A percentile compares a stretch with the other conserved stretches of the same genome.
phyloP scores from a whole-genome alignment of 2,329 filamentous ascomycete genomes.

The Alternaria sp. region DNA sequence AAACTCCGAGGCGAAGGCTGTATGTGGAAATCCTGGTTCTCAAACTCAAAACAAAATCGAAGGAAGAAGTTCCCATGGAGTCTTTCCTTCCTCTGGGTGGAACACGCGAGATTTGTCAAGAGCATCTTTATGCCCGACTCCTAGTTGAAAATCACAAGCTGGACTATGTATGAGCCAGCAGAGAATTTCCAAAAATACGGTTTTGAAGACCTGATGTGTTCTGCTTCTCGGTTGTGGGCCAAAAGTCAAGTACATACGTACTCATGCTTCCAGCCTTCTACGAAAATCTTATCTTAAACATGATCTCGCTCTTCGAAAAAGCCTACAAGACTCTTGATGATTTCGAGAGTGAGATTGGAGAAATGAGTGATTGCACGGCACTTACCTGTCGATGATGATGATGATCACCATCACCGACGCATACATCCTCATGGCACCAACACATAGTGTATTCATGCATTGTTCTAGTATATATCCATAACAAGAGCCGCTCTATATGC shows the following conservation, averaged over 20 bases:
- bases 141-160: not conserved
- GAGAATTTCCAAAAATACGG: not conserved
- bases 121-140: not conserved
- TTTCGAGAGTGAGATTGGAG: not conserved
- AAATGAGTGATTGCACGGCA: not conserved
- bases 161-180: not conserved
- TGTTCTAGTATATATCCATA: not conserved
- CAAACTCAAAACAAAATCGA: not conserved
- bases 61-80: not conserved
- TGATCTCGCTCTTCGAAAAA: not conserved
- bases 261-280: not conserved
- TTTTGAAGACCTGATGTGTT: not conserved
- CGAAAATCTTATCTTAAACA: fast-evolving
- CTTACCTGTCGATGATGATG: not conserved
- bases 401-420: not conserved
- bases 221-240: not conserved
- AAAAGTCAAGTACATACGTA: not conserved
- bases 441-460: not conserved
- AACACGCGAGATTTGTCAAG: not conserved
- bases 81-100: not conserved
- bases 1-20: not conserved
- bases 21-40: not conserved
- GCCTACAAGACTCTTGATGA: not conserved
- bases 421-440: not conserved
- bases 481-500: not conserved